These are phyloP conservation scores for Suillus bovinus DNA, from an alignment of 768 basidiomycete species.

Conservation along the genomic window DNA sequence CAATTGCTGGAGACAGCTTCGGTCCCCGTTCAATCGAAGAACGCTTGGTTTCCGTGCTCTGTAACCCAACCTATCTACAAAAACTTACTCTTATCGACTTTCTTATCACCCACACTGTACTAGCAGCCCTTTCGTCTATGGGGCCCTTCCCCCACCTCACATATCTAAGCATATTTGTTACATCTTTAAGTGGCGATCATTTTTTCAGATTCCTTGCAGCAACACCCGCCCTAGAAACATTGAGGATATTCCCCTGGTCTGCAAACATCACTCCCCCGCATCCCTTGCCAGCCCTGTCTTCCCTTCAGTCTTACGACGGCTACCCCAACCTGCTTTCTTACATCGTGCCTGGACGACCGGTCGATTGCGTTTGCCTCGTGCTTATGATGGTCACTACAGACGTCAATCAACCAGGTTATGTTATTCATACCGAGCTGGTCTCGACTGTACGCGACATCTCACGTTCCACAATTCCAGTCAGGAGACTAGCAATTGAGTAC, in stretches of 20 bases:
- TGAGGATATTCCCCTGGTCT: constrained; percentile 2
- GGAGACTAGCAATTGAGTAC: neutral
- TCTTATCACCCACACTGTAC: neutral
- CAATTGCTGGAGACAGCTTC: neutral
- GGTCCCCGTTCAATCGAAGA: neutral
- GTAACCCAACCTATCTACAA: constrained; percentile 3
- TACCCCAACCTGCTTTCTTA: neutral
- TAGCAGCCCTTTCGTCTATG: neutral
- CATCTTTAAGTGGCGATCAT: neutral
- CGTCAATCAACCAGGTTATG: neutral
- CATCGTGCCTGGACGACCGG: constrained; percentile 2
- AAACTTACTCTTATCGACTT: neutral
- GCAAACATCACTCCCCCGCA: neutral
- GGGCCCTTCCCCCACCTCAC: neutral
- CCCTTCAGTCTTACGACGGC: neutral
- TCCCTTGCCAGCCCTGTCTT: constrained; percentile 3
- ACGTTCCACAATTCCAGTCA: neutral
- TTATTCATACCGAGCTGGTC: neutral
- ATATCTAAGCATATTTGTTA: neutral
- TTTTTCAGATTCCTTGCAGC: neutral
- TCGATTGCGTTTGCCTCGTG: neutral
- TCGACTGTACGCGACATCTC: neutral
- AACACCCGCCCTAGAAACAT: neutral
- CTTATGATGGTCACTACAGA: neutral
- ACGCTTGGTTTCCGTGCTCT: neutral